Evolutionary conservation across 106 monocot genomes (phyloP).

Genomic region (Allium sativum): DNA sequence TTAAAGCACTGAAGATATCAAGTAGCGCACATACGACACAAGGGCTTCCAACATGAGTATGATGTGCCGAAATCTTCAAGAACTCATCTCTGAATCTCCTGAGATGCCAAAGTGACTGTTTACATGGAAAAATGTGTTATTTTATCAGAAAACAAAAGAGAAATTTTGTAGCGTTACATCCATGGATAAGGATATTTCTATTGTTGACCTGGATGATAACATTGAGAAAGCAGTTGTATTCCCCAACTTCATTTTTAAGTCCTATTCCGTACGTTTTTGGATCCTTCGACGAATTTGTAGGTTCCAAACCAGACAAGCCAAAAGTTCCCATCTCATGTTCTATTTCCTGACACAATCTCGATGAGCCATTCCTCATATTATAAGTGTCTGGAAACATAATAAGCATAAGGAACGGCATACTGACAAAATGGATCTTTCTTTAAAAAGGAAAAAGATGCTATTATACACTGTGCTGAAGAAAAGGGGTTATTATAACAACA

Average conservation of each 20-base stretch:
- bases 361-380: slow-evolving; percentile 16
- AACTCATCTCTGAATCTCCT: slow-evolving; percentile 69
- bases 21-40: slow-evolving; percentile 86
- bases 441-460: too few relatives aligned
- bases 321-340: slow-evolving; percentile 1
- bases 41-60: slow-evolving; percentile 65
- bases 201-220: slow-evolving; percentile 84
- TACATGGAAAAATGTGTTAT: slow-evolving; percentile 1
- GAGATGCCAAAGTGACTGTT: slow-evolving; percentile 92
- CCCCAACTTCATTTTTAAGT: slow-evolving; percentile 80
- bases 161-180: background rate
- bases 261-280: slow-evolving; percentile 56
- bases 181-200: background rate
- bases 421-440: background rate
- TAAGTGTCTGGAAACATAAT: slow-evolving; percentile 26
- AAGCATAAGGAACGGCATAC: background rate
- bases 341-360: slow-evolving; percentile 5
- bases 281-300: slow-evolving; percentile 9
- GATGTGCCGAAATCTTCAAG: slow-evolving; percentile 34
- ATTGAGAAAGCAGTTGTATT: slow-evolving; percentile 97
- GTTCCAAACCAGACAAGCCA: slow-evolving; percentile 14
- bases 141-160: background rate
- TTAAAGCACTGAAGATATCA: slow-evolving; percentile 63
- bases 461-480: too few relatives aligned
- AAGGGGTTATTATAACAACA: too few relatives aligned